Evolutionary conservation across 2,329 filamentous ascomycete genomes (phyloP), one percentile per base, ranked within the genome.

Genomic region (Venturia asperata): DNA sequence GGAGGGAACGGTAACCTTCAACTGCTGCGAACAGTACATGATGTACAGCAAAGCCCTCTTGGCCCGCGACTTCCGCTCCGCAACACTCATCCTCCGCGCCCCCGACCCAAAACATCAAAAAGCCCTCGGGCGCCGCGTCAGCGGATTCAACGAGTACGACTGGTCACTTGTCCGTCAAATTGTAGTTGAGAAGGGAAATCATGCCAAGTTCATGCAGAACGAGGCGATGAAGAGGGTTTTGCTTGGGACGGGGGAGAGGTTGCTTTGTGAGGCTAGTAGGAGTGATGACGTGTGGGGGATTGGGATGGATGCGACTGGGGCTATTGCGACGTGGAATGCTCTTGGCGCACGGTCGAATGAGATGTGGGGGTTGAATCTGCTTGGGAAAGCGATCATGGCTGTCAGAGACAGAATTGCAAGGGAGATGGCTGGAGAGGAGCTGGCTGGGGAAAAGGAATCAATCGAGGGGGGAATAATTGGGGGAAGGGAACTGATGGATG

Each of bases 41-140:
- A n/a, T n/a, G n/a, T n/a, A n/a, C n/a, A n/a, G n/a, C n/a, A n/a
- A n/a, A n/a, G n/a, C n/a, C n/a, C n/a, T n/a, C n/a, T n/a, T n/a
- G n/a, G n/a, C n/a, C n/a, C n/a, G n/a, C n/a, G n/a, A n/a, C n/a
- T n/a, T n/a, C n/a, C n/a, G n/a, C n/a, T n/a, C 68, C 2, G 70
- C 71, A 61, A 63, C 64, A 24, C 67, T 43, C 19, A 66, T 76
- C 34, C 69, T 75, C 34, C 69, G 67, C 2, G 71, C 70, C 0
- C 13, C 58, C 0, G 67, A 66, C 19, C 71, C 73, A 1, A 72
- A 71, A 63, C 68, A 71, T 55, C 72, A 75, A 62, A 76, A 73
- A 60, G 62, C 47, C 1, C 69, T 75, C 0, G 75, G 71, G 15
- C 68, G 70, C 21, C 37, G 62, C 4, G 71, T 69, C 1, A 65